Evolutionary conservation across 192 early-diverging fungal genomes (phyloP), one percentile per base, ranked within the genome.

Genomic region (Jimgerdemannia lactiflua): DNA sequence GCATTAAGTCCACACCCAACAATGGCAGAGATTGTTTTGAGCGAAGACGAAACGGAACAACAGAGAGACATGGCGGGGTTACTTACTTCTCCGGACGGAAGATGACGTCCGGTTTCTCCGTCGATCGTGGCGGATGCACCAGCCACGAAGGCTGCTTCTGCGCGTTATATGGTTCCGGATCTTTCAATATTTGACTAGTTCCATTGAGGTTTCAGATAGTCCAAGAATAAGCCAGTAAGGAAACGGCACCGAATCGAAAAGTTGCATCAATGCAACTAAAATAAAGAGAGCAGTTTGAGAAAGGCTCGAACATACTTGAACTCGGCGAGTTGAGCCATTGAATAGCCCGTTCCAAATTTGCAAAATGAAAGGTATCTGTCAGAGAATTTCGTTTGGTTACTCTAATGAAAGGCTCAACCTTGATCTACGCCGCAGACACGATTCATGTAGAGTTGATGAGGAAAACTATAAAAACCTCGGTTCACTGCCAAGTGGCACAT

Each of bases 101-200:
- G 42, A 93, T 86, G 75, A 91, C 87, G 75, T 95, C 91, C 0
- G 94, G 94, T 11, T 85, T 83, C 76, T 94, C 92, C 67, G 87
- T 92, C 6, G 76, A 78, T 14, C 70, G 70, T 43, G 43, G 63
- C 4, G 73, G 72, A 80, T 86, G 89, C 17, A 80, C 71, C 65
- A 90, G 74, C 89, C 88, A 91, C 19, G 79, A 14, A 39, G 89
- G 89, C 4, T 83, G 78, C 41, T 76, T 49, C 14, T 63, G 69
- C 42, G 84, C 80, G 74, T 90, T 75, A 17, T 79, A 79, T 10
- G 65, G 29, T 19, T 67, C 65, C 11, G 67, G 43, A 42, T 65
- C 67, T 73, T 77, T 85, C 81, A 89, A 63, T 74, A 84, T 67
- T 65, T 29, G 79, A 76, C 74, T 78, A 44, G 29, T 29, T 29